phyloP scores from a whole-genome alignment of 73 alveolate genomes.

The Paramecium tetraurelia region DNA sequence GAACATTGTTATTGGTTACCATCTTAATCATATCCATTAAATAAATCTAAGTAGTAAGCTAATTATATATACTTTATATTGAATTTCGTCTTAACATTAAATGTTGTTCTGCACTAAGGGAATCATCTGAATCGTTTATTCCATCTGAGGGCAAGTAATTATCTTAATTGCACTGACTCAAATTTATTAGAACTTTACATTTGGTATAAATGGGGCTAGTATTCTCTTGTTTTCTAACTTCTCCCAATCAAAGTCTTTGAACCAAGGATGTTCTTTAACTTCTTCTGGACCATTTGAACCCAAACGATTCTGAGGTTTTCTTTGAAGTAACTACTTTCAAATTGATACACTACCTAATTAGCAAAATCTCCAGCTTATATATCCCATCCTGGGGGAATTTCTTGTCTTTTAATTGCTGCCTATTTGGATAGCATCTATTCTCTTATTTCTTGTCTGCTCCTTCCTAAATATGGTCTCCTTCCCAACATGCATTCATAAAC shows the following conservation, averaged over 20 bases:
- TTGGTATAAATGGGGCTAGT: neutral
- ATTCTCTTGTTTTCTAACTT: neutral
- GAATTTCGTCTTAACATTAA: slow-evolving; percentile 66
- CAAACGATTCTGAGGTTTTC: neutral
- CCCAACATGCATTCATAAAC: slow-evolving; percentile 56
- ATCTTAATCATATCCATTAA: neutral
- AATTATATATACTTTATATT: slow-evolving; percentile 40
- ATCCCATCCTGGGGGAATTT: slow-evolving; percentile 89
- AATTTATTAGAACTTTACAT: neutral
- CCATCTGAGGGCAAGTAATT: slow-evolving; percentile 66
- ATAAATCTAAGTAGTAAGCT: neutral
- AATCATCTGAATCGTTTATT: slow-evolving; percentile 73
- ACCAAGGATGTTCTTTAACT: neutral
- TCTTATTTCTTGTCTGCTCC: slow-evolving; percentile 87
- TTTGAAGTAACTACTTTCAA: slow-evolving; percentile 38
- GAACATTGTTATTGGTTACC: neutral
- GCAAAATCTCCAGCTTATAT: slow-evolving; percentile 90
- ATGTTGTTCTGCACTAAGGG: slow-evolving; percentile 55
- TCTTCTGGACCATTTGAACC: neutral
- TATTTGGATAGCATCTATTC: slow-evolving; percentile 92
- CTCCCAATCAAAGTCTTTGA: neutral
- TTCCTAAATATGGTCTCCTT: slow-evolving; percentile 74
- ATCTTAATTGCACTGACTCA: slow-evolving; percentile 59
- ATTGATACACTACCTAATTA: slow-evolving; percentile 66
- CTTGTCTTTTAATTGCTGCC: slow-evolving; percentile 71